Percentiles rank a stretch among this genome's conserved stretches.
These are phyloP conservation scores for Metarhizium guizhouense DNA, from an alignment of 2,329 filamentous ascomycete genomes.

Conservation along the genomic window DNA sequence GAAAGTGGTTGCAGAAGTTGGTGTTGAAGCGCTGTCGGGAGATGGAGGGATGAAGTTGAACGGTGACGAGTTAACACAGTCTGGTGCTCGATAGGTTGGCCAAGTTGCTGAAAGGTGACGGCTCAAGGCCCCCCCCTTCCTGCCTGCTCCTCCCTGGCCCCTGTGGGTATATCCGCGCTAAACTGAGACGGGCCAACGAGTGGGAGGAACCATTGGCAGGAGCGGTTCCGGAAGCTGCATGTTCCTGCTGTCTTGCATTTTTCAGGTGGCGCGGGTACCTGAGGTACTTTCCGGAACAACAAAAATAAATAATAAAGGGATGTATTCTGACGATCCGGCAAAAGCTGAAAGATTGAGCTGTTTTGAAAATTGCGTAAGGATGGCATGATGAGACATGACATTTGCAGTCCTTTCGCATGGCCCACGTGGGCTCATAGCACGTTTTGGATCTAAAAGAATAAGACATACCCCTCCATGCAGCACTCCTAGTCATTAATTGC, in stretches of 20 bases:
- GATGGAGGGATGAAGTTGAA: constrained; percentile 2
- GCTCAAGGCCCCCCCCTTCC: not conserved
- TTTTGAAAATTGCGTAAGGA: not conserved
- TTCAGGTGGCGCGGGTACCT: not conserved
- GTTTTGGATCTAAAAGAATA: too few species aligned
- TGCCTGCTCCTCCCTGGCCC: not conserved
- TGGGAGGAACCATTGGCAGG: not conserved
- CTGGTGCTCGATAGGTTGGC: not conserved
- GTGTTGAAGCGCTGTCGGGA: not conserved
- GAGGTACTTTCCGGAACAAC: not conserved
- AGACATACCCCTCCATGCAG: not conserved
- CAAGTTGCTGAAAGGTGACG: not conserved
- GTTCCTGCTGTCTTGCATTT: not conserved
- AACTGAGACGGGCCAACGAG: not conserved
- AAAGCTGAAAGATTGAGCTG: not conserved
- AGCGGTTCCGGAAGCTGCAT: not conserved
- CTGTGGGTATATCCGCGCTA: not conserved
- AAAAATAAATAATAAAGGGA: too few species aligned
- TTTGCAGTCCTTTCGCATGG: not conserved
- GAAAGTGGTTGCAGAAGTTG: not conserved
- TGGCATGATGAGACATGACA: not conserved
- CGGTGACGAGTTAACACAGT: not conserved
- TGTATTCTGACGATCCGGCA: too few species aligned
- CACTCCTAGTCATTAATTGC: too few species aligned
- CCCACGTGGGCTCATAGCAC: not conserved